Evolutionary conservation across 441 rosid species (phyloP).

Genomic region (Mallotus japonicus): DNA sequence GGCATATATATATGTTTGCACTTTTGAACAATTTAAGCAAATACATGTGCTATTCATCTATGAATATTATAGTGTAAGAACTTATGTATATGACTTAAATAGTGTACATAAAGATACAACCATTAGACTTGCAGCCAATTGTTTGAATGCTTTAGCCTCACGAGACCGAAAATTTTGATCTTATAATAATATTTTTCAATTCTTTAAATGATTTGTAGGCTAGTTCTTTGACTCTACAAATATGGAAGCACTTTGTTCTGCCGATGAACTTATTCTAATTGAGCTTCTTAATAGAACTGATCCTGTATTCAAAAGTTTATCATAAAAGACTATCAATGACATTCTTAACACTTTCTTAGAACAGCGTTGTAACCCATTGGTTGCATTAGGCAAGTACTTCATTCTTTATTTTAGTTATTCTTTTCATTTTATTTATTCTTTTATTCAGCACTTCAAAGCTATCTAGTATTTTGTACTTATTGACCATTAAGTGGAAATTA

Average conservation of each 20-base stretch:
- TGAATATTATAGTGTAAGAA: too few species aligned
- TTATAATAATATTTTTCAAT: too few species aligned
- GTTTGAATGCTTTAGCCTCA: too few species aligned
- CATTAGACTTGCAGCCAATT: too few species aligned
- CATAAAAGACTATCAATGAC: conserved; percentile 57
- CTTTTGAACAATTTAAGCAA: too few species aligned
- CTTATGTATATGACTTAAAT: too few species aligned
- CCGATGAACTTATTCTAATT: conserved; percentile 60
- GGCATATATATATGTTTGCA: too few species aligned
- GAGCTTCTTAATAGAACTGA: conserved; percentile 89
- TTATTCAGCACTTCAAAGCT: background rate
- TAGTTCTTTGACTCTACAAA: conserved; percentile 65
- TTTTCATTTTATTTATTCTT: background rate
- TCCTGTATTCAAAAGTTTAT: conserved; percentile 71
- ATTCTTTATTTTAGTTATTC: conserved; percentile 12
- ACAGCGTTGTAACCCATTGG: conserved; percentile 81
- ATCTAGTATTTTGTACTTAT: background rate
- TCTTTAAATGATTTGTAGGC: too few species aligned
- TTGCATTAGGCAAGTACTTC: conserved; percentile 70
- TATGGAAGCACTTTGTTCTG: conserved; percentile 62
- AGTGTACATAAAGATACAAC: too few species aligned
- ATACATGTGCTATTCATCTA: too few species aligned
- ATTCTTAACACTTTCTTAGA: conserved; percentile 63
- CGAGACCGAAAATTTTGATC: too few species aligned
- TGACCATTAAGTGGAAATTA: background rate